These are phyloP conservation scores for Ascoidea tarda DNA, from an alignment of 805 yeast genomes.

Conservation along the genomic window DNA sequence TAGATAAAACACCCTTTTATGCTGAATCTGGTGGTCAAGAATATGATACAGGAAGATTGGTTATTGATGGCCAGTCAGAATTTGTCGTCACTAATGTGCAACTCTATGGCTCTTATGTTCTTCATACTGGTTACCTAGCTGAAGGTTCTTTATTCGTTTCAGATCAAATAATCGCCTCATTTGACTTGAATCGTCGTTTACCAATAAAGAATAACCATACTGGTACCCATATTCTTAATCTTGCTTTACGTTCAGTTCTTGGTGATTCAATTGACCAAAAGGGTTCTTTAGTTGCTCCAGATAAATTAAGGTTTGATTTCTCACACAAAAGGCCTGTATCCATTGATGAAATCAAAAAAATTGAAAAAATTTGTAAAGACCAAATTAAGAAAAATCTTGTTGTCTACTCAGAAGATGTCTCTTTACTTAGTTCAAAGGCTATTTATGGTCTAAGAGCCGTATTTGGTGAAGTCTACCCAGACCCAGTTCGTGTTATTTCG, in stretches of 20 bases:
- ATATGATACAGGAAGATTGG: conserved; percentile 85
- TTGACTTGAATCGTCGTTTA: conserved; percentile 89
- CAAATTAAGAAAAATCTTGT: conserved; percentile 54
- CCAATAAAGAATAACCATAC: conserved; percentile 97
- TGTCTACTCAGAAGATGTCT: conserved; percentile 77
- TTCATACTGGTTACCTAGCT: conserved; percentile 78
- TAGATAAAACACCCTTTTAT: conserved; percentile 88
- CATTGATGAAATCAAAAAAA: conserved; percentile 52
- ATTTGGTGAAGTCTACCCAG: conserved; percentile 97
- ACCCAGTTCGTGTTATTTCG: conserved; percentile 96
- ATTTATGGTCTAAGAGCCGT: conserved; percentile 91
- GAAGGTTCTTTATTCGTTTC: conserved; percentile 65
- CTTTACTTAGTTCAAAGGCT: conserved; percentile 54
- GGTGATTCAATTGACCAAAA: conserved; percentile 89
- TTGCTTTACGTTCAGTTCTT: conserved; percentile 70
- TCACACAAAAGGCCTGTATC: conserved; percentile 81
- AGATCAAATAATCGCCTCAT: conserved; percentile 69
- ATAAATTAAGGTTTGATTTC: conserved; percentile 91
- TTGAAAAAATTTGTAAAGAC: conserved; percentile 62
- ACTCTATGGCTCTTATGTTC: conserved; percentile 83
- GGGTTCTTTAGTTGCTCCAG: conserved; percentile 94
- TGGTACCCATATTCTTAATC: conserved; percentile 91
- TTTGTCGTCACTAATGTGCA: conserved; percentile 89
- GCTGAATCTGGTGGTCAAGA: conserved; percentile 99
- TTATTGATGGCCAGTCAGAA: conserved; percentile 76